A percentile compares a stretch with the other conserved stretches of the same genome.
phyloP scores from a whole-genome alignment of 148 eudicot species.

The Bassia scoparia region DNA sequence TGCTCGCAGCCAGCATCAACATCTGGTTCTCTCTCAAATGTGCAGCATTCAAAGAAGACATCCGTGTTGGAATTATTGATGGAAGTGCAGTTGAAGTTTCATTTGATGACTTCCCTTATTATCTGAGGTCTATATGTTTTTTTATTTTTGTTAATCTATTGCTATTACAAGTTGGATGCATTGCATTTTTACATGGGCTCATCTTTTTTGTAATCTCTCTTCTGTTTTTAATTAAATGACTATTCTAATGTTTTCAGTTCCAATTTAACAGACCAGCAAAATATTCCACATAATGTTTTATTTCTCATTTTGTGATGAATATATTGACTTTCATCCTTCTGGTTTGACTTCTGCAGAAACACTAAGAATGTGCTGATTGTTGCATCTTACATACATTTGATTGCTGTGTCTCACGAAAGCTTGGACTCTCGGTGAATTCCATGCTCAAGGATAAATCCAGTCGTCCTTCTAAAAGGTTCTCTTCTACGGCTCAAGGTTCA shows the following conservation, averaged over 20 bases:
- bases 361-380: conserved; percentile 83
- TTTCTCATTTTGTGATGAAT: neutral
- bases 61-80: conserved; percentile 53
- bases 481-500: too few species aligned
- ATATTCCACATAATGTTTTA: too few species aligned
- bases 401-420: too few species aligned
- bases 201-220: neutral
- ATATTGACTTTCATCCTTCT: conserved; percentile 2
- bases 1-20: conserved; percentile 53
- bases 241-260: neutral
- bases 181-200: neutral
- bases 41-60: conserved; percentile 66
- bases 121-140: conserved; percentile 51
- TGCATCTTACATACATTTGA: conserved; percentile 81
- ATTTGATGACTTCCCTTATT: conserved; percentile 84
- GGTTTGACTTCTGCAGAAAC: conserved; percentile 52
- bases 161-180: neutral
- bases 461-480: too few species aligned
- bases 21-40: conserved; percentile 55
- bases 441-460: too few species aligned
- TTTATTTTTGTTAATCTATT: neutral
- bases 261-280: neutral
- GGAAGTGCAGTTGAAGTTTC: conserved; percentile 65
- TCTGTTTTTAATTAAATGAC: neutral
- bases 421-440: too few species aligned